Evolutionary conservation across 2,329 filamentous ascomycete species (phyloP), one percentile per base, ranked within the genome.

Genomic region (Calonectria pteridis): DNA sequence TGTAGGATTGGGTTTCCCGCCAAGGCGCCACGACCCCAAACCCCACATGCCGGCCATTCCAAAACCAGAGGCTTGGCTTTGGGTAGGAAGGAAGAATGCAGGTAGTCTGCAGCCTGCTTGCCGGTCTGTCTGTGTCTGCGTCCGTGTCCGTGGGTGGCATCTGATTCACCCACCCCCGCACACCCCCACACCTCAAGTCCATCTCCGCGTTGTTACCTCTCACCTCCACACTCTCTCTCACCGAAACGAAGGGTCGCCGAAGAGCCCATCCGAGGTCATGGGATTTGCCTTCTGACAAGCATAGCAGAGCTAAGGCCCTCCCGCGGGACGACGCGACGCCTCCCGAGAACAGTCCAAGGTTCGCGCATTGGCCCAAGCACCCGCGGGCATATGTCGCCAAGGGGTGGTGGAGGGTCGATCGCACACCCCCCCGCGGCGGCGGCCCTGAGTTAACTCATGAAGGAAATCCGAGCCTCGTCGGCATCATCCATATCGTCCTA

Each of bases 401-500:
- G 31, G 67, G 65, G 71, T 71, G 73, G 72, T 73, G 69, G 66
- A 26, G 50, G 50, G 72, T 64, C 49, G 70, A 77, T 75, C 72
- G 43, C 71, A 43, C 59, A 49, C 75, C 75, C 70, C 50, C 72
- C 73, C 67, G 62, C 64, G 40, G 46, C 18, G 46, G 58, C 59
- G 76, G 77, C 72, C 77, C 77, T 78, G 76, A 75, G 67, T 79
- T 77, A 76, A 75, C 77, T 77, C 63, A 74, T 73, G 62, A 69
- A 67, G 75, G 78, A 65, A 80, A 79, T 69, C 78, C 78, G 73
- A 77, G 69, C 66, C 59, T 75, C 43, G 66, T 71, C 78, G 69
- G 76, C 68, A 77, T 77, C 67, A 33, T 76, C 72, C 53, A 76
- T 76, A 74, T 73, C 69, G 75, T 78, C 70, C 66, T 78, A 76